These are phyloP conservation scores for Rhododendron vialii DNA, from an alignment of 148 eudicot species.

Conservation along the genomic window DNA sequence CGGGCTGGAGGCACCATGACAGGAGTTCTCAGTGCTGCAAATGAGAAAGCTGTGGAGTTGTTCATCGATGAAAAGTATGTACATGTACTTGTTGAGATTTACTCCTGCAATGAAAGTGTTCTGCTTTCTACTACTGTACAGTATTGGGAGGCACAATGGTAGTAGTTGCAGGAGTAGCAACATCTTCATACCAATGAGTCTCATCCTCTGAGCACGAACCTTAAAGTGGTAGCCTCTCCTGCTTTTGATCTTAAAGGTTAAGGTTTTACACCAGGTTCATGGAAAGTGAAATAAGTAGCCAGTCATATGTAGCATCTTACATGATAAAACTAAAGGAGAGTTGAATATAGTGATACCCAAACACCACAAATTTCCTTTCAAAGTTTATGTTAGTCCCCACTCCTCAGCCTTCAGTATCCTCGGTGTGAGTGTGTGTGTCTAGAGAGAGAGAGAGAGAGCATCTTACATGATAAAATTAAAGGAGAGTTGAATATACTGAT, in stretches of 20 bases:
- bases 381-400: not conserved
- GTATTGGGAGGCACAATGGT: not conserved
- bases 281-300: not conserved
- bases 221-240: not conserved
- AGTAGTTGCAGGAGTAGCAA: not conserved
- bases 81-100: not conserved
- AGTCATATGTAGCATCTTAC: not conserved
- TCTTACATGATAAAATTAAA: not conserved
- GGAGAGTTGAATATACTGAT: not conserved
- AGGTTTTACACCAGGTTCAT: not conserved
- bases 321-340: not conserved
- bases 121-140: not conserved
- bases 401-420: not conserved
- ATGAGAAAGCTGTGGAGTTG: constrained; percentile 97
- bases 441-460: not conserved
- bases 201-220: not conserved
- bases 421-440: too few relatives aligned
- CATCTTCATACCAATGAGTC: not conserved
- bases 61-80: constrained; percentile 85
- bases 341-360: not conserved
- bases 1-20: constrained; percentile 99
- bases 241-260: not conserved
- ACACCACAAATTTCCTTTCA: not conserved
- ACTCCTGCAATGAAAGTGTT: not conserved
- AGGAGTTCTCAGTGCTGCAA: constrained; percentile 95